phyloP scores from a whole-genome alignment of 1,139 yeast species.

The Pichia sorboxylosa region DNA sequence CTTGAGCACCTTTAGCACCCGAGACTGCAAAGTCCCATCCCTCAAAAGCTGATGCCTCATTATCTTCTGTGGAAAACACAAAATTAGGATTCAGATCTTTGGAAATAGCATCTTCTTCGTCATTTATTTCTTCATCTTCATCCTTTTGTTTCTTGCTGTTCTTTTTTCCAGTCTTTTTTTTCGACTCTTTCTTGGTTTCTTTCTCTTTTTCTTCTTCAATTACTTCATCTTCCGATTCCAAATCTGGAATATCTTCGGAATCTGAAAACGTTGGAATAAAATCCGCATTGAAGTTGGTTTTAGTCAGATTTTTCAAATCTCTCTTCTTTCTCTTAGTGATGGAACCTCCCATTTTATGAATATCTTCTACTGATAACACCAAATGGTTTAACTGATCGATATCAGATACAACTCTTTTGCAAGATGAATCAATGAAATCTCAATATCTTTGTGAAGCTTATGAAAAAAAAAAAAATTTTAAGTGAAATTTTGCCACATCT shows the following conservation, averaged over 20 bases:
- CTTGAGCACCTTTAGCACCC: constrained; percentile 13
- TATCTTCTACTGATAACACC: no score
- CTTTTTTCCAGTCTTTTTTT: not conserved
- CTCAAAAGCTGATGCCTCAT: constrained; percentile 42
- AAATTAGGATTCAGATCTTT: constrained; percentile 58
- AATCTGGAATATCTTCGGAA: constrained; percentile 48
- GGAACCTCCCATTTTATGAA: not conserved
- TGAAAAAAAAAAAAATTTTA: no score
- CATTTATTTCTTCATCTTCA: constrained; percentile 2
- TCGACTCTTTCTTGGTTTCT: constrained; percentile 1
- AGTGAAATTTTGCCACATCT: no score
- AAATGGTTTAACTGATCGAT: no score
- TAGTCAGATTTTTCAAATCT: not conserved
- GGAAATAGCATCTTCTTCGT: constrained; percentile 23
- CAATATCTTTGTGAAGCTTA: no score
- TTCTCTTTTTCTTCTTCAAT: constrained; percentile 8
- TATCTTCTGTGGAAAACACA: constrained; percentile 51
- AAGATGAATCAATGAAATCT: no score
- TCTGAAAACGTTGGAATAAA: constrained; percentile 69
- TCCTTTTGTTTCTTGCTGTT: not conserved
- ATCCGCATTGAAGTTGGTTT: constrained; percentile 18
- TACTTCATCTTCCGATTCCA: constrained; percentile 30
- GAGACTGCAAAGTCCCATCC: constrained; percentile 73
- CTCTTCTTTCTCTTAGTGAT: not conserved
- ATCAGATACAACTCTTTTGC: no score